Base-by-base conservation (phyloP, 768 basidiomycete species). In the Floccularia luteovirens region DNA sequence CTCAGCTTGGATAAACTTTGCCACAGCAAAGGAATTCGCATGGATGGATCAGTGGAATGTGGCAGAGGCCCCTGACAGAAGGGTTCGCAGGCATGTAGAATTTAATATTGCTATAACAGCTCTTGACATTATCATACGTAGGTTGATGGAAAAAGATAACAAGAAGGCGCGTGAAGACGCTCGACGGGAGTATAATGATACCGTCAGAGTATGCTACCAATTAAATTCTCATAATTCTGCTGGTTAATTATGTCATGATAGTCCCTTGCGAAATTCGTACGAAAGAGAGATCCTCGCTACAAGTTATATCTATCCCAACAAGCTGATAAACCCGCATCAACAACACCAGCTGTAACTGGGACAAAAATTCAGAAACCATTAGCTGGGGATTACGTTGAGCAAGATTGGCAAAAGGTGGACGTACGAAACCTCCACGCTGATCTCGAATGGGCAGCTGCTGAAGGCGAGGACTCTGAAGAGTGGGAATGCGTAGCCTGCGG, bases 401-500 rank as follows among this genome's bases (percentile, higher is more conserved):
- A 96, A 57, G 82, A 82, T 14, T 97, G 94, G 94, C 91, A 97
- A 58, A 79, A 75, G 48, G 61, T 81, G 2, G 64, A 74, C 40
- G 55, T 43, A 7, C 53, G 46, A 37, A 56, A 55, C 38, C 40
- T 67, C 28, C 72, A 77, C 44, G 74, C 64, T 1, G 88, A 88
- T 50, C 63, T 84, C 3, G 82, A 89, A 44, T 88, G 83, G 82
- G 79, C 78, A 3, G 70, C 70, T 5, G 84, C 73, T 2, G 85
- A 83, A 54, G 79, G 77, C 4, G 77, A 76, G 21, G 75, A 82
- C 43, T 61, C 73, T 3, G 86, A 90, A 50, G 86, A 87, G 54
- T 91, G 85, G 82, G 92, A 94, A 56, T 99, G 96, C 52, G 82
- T 97, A n/a, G 93, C 82, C 5, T 99, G 96, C 52, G 70, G 75